Base-by-base conservation (phyloP, 2,329 filamentous ascomycete species). In the Penicillium sp. region DNA sequence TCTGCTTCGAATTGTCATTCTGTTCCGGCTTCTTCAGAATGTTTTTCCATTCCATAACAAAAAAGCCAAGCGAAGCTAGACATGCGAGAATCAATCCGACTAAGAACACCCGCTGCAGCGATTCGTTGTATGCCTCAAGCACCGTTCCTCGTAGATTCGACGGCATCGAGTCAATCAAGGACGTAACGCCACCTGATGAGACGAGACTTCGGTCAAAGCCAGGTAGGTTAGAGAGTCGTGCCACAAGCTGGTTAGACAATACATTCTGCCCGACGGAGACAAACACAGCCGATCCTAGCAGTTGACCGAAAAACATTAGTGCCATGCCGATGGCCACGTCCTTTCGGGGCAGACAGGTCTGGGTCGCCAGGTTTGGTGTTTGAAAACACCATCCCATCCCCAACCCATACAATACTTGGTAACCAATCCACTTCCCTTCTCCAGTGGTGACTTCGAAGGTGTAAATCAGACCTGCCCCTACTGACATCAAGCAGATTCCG, bases 281-380 rank as follows among this genome's bases (percentile, higher is more conserved):
- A 42, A 72, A 74, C 12, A 75, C 55, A 0, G 72, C 60, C 2
- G 71, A 71, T 3, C 69, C 72, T 1, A 75, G 62, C 2, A 67
- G 69, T 58, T 74, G 70, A 6, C 62, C 42, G 50, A 75, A 75
- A 49, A 71, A 65, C 6, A 73, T 58, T 0, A 73, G 60, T 0
- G 70, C 67, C 1, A 67, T 68, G 3, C 68, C 73, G 18, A 63
- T 66, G 6, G 73, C 66, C 1, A 74, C 62, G 38, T 74, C 70
- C 5, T 55, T 58, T 2, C 58, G 20, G 12, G 63, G 57, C 4
- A 74, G 66, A 1, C 66, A 63, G 0, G 69, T 66, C 55, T 75
- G 72, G 2, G 64, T 63, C 1, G 68, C 68, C 9, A 72, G 65
- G 58, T 69, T 66, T 3, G 71, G 61, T 28, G 68, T 66, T 52